Evolutionary conservation across 768 basidiomycete genomes (phyloP), one percentile per base, ranked within the genome.

Genomic region (Leccinum rimulosum): DNA sequence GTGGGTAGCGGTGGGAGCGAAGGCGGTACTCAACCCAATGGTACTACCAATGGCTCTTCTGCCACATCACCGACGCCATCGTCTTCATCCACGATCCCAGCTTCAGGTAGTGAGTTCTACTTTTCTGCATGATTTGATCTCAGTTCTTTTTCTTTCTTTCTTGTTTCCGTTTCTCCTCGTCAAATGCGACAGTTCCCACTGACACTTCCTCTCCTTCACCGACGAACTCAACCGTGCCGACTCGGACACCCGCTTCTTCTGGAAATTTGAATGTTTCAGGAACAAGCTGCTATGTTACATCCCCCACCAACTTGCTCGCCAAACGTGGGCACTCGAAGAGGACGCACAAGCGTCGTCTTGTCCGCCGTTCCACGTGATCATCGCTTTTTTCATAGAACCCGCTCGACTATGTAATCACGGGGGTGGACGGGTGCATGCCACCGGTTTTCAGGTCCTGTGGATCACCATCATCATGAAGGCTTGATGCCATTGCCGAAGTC

Each of bases 21-120:
- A 45, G 65, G 65, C 15, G 65, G 69, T 7, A 56, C 57, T 40
- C 68, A 72, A 50, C 61, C 68, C 35, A 58, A 71, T 55, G 67
- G 59, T 28, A 63, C 71, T 30, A 3, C 48, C 25, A 52, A 62
- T 31, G 60, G 52, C 14, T 59, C 64, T 31, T 64, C 70, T 17
- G 15, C 66, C 36, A 56, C 63, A 1, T 43, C 40, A 5, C 54
- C 57, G 8, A 57, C 69, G 9, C 3, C 57, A 30, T 54, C 49
- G 4, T 49, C 66, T 11, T 45, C 69, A n/a, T 55, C 67, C 17
- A 49, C 64, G 12, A 22, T 60, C 10, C 58, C 70, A 2, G 22
- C 55, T 49, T 62, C 68, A 47, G 30, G 55, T 36, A 52, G 70
- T 70, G 48, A 60, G 70, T 69, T 3, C 31, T 27, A 15, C 27